Percentiles rank a stretch among this genome's conserved stretches.
Evolutionary conservation across 208 protist species (phyloP).

Genomic region (Acanthamoeba healyi): DNA sequence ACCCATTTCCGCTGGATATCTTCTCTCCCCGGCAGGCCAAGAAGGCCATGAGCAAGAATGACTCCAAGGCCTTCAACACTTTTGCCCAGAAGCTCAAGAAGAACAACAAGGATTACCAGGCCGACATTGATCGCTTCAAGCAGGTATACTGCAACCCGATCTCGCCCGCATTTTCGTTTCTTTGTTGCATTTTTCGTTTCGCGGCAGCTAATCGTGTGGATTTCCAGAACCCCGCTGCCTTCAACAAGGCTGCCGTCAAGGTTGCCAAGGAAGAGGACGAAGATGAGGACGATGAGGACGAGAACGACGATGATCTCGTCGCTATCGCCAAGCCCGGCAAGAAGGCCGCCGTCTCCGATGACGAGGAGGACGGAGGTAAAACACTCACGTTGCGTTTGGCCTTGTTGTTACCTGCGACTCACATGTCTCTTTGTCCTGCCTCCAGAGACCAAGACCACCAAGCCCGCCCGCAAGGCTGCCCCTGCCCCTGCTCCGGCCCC

Average conservation of each 20-base stretch:
- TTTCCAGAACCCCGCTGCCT: slow-evolving; percentile 9
- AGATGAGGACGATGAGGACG: slow-evolving; percentile 41
- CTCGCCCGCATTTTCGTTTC: background rate
- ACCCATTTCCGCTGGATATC: background rate
- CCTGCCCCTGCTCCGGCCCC: background rate
- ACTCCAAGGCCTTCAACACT: slow-evolving; percentile 48
- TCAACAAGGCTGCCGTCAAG: slow-evolving; percentile 57
- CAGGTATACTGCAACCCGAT: background rate
- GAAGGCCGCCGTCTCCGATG: slow-evolving; percentile 6
- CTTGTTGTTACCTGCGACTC: background rate
- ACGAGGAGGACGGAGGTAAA: slow-evolving; percentile 2
- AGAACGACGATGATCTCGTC: background rate
- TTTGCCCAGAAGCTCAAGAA: slow-evolving; percentile 63
- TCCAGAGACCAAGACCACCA: background rate
- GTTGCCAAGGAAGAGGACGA: background rate
- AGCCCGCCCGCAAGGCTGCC: background rate
- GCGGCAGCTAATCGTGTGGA: background rate
- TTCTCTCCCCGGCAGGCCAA: background rate
- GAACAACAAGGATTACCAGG: slow-evolving; percentile 62
- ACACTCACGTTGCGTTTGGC: background rate
- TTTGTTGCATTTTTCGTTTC: background rate
- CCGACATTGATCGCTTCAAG: slow-evolving; percentile 54
- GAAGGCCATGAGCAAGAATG: slow-evolving; percentile 47
- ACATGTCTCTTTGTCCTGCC: background rate
- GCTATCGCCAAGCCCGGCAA: background rate